Base-by-base conservation (phyloP, 2,329 filamentous ascomycete species). In the Fusarium sp. region DNA sequence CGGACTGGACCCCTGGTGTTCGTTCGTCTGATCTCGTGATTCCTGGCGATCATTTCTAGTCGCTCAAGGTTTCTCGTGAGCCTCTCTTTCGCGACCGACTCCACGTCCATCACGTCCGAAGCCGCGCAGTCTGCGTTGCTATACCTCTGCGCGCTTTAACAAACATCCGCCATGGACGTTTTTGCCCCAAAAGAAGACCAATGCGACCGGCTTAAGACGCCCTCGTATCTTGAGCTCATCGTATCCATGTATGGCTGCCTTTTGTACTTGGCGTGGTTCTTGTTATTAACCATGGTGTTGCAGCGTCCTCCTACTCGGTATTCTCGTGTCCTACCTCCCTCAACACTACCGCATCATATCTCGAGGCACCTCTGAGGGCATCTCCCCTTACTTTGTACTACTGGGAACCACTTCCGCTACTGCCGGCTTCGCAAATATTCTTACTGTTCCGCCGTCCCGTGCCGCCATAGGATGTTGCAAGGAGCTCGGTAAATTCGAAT, bases 331-430 rank as follows among this genome's bases (percentile, higher is more conserved):
- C 34, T 99, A 99, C 82, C 87, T 98, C 4, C 96, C 96, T 1
- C 96, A 99, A 78, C 95, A 98, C 81, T 88, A 92, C 79, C 94
- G 96, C 75, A 98, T 99, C 80, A 93, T 97, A 72, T 85, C 88
- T 40, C 89, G 94, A 57, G 89, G 91, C 65, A 96, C 93, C 15
- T 97, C 95, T 22, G 95, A 97, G 79, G 96, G 96, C 66, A 94
- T 99, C 66, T 98, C 94, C 31, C 95, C 96, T 10, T 96, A 95
- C 80, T 99, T 97, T 77, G 90, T 99, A 69, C 88, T 98, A 3
- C 89, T 99, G n/a, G 96, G 96, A 63, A 93, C 92, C 26, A 95
- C 95, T 2, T 97, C 94, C 9, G 92, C 92, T 73, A 97, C 92
- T 52, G 93, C 92, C 47, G 92, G 93, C 26, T 94, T 99, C 75